Conservation (phyloP, 1,284 basidiomycete species). For the Pseudomicrostroma phylloplanum region DNA sequence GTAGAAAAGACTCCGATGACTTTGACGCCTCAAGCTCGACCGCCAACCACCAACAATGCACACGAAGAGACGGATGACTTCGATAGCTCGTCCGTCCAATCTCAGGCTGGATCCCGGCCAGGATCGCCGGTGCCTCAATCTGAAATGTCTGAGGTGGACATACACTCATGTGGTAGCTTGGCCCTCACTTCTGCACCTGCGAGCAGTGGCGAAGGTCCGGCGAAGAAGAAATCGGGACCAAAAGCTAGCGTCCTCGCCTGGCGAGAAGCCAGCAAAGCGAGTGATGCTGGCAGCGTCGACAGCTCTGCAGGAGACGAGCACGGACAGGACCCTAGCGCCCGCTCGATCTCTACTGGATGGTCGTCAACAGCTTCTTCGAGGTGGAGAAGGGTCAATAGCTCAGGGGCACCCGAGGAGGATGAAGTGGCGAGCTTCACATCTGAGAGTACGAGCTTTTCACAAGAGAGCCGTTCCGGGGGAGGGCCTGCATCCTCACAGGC, state of each 20-base stretch:
- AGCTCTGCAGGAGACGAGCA: not conserved
- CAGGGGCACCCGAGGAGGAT: not conserved
- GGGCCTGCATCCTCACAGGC: not conserved
- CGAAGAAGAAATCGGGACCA: not conserved
- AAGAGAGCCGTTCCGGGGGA: not conserved
- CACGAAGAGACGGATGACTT: constrained; percentile 24
- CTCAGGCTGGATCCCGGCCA: constrained; percentile 43
- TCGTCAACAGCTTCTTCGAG: not conserved
- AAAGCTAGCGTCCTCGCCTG: not conserved
- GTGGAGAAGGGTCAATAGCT: not conserved
- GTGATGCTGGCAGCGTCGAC: not conserved
- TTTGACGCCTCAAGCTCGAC: constrained; percentile 7
- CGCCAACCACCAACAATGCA: constrained; percentile 1
- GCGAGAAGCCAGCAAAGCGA: constrained; percentile 1
- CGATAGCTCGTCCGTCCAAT: constrained; percentile 36
- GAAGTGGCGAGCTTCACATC: not conserved
- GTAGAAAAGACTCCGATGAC: not conserved
- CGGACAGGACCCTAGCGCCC: not conserved
- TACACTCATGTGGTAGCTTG: not conserved
- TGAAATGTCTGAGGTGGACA: not conserved
- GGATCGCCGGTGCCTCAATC: constrained; percentile 27
- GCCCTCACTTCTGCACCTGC: too few species aligned
- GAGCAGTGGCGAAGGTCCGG: not conserved
- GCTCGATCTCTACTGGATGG: not conserved
- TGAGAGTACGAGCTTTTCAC: not conserved